Conservation (phyloP, 108 stramenopile species). For the Conticribra guillardii region DNA sequence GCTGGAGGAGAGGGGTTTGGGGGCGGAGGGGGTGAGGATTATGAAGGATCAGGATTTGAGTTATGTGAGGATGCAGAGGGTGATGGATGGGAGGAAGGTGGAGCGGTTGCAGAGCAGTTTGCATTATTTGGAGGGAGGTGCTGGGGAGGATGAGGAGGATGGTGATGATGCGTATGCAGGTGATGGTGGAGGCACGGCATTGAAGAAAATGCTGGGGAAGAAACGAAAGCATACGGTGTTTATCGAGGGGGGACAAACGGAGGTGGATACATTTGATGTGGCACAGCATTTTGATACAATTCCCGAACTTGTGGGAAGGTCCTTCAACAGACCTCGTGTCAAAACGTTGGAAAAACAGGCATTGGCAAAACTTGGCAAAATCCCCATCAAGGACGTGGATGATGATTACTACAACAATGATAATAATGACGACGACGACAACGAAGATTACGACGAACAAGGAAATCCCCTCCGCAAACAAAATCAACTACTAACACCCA, state of each 20-base stretch:
- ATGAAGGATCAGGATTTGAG: constrained; percentile 98
- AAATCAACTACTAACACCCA: constrained; percentile 29
- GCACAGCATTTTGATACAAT: constrained; percentile 90
- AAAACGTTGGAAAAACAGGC: constrained; percentile 31
- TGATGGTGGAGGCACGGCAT: constrained; percentile 4
- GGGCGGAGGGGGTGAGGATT: constrained; percentile 69
- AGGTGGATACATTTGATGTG: constrained; percentile 79
- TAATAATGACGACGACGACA: too few relatives aligned
- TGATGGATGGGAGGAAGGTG: constrained; percentile 79
- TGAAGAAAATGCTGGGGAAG: too few relatives aligned
- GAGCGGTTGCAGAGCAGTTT: constrained; percentile 79
- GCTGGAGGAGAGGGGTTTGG: constrained; percentile 49
- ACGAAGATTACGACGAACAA: constrained; percentile 22
- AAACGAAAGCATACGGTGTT: constrained; percentile 80
- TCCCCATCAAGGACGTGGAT: constrained; percentile 19
- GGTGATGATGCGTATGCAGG: constrained; percentile 11
- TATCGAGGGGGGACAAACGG: constrained; percentile 61
- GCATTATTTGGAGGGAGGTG: constrained; percentile 73
- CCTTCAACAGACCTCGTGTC: constrained; percentile 85
- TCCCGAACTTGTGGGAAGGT: constrained; percentile 82
- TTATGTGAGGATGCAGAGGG: constrained; percentile 84
- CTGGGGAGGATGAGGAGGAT: constrained; percentile 22
- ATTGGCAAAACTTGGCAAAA: constrained; percentile 46
- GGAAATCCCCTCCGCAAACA: constrained; percentile 9
- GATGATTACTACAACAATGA: constrained; percentile 51